Conservation (phyloP, 306 rosid species). For the Acacia crassicarpa region DNA sequence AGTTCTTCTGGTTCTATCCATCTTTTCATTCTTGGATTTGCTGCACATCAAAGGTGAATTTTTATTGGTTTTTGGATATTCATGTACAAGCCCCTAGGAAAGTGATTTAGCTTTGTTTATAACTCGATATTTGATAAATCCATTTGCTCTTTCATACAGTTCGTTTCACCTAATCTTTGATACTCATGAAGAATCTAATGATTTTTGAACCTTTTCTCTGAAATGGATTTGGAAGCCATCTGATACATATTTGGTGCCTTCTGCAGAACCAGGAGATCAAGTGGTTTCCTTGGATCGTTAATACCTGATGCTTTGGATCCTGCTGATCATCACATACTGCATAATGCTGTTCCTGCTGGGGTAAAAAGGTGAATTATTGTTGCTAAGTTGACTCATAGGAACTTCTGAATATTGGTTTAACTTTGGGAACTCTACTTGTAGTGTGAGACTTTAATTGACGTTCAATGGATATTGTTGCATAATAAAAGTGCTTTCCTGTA, state of each 20-base stretch:
- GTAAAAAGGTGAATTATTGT: constrained; percentile 66
- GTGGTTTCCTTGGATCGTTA: constrained; percentile 79
- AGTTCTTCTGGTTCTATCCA: constrained; percentile 96
- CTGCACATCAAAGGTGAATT: constrained; percentile 63
- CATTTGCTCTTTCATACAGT: not conserved
- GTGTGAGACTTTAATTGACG: not conserved
- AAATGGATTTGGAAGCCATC: constrained; percentile 30
- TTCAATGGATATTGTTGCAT: too few species aligned
- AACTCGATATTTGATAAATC: constrained; percentile 4
- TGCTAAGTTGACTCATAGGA: constrained; percentile 11
- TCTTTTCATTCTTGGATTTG: constrained; percentile 75
- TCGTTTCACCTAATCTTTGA: not conserved
- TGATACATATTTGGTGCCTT: constrained; percentile 26
- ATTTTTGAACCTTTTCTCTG: constrained; percentile 17
- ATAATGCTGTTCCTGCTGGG: constrained; percentile 78
- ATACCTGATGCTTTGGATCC: constrained; percentile 83
- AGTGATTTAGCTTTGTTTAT: constrained; percentile 18
- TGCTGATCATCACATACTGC: constrained; percentile 75
- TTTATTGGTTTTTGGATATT: constrained; percentile 10
- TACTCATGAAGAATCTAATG: not conserved
- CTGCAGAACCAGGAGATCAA: constrained; percentile 66
- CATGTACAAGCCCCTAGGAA: constrained; percentile 6
- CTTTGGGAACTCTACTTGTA: constrained; percentile 4
- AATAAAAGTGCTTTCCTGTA: too few species aligned
- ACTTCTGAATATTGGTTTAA: not conserved